Base-by-base conservation (phyloP, 2,329 filamentous ascomycete species). In the Ophiostoma australiae region DNA sequence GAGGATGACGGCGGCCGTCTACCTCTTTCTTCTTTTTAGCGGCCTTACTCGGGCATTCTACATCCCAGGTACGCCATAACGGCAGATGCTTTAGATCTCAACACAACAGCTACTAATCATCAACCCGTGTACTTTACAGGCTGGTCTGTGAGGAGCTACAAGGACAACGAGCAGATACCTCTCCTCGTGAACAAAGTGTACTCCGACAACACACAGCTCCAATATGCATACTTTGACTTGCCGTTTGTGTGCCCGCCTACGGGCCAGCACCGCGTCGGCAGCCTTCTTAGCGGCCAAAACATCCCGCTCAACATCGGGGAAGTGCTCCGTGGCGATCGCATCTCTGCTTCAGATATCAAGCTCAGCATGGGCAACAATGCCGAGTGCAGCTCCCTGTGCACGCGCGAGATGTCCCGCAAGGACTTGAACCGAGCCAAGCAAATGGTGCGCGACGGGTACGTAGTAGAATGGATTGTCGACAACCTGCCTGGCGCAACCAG, bases 381-480 rank as follows among this genome's bases (percentile, higher is more conserved):
- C 70, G 84, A 90, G 76, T 93, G 90, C 75, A 87, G 86, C 73
- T 86, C 89, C 75, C 85, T 97, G 13, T 95, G 93, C 81, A 90
- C 85, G 52, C 85, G 85, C 69, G 84, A 90, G 70, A 83, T 95
- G 20, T 86, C 86, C 73, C 84, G 87, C 55, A 83, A 84, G 66
- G 90, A 89, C 67, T 79, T 96, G 72, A 84, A 86, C 75, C 86
- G 88, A 77, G 90, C 91, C 4, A 87, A 86, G 75, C 84, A 93
- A 73, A 81, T 97, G 76, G 89, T 97, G 55, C 86, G 86, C 73
- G 87, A 93, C 70, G 91, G 91, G 48, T 96, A 95, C 78, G 89
- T 95, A n/a, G 89, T 90, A 1, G 93, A 97, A 80, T 97, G 93
- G 93, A 96, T 97, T 75, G 91, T 95, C 74, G 93, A 97, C 79